Base-by-base conservation (phyloP, 2,329 filamentous ascomycete species). In the Cladobotryum protrusum region DNA sequence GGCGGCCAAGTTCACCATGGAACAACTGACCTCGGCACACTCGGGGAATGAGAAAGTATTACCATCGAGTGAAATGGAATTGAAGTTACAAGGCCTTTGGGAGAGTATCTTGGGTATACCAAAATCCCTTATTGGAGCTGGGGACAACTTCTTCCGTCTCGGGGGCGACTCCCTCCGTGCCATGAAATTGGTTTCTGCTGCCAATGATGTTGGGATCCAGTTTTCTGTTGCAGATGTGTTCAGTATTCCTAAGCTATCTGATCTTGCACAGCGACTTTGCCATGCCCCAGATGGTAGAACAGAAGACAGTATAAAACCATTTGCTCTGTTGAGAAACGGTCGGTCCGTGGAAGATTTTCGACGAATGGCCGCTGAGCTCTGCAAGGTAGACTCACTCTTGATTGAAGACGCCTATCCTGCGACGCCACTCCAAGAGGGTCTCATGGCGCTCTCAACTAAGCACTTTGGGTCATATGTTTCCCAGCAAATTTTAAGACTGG, bases 81-180 rank as follows among this genome's bases (percentile, higher is more conserved):
- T 11, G 9, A 29, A 20, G 36, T n/a, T 46, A 14, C 33, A 46
- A 17, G 5, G 5, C 11, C 33, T 52, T 36, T 37, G 45, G 33
- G 12, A 20, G 14, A 44, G 14, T 32, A 11, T 47, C 13, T 19
- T 41, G n/a, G 24, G 43, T 34, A 43, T 39, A 35, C n/a, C n/a
- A 9, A 20, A 12, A 39, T 32, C 8, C 9, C 6, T 24, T 43
- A 47, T 47, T 14, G 36, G 45, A 15, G 14, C 17, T n/a, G 64
- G 72, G 4, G 67, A 57, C 15, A 43, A 29, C 17, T 57, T 55
- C 48, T 20, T 55, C 9, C 47, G 41, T 5, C 43, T 71, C 70
- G 1, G 71, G 71, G 2, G 48, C 55, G n/a, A 81, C 76, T 57
- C 56, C 7, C 50, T 57, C 29, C 45, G 39, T 20, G 54, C 54